A percentile compares a stretch with the other conserved stretches of the same genome.
Evolutionary conservation across 1,284 basidiomycete species (phyloP).

Genomic region (Pisolithus thermaeus): DNA sequence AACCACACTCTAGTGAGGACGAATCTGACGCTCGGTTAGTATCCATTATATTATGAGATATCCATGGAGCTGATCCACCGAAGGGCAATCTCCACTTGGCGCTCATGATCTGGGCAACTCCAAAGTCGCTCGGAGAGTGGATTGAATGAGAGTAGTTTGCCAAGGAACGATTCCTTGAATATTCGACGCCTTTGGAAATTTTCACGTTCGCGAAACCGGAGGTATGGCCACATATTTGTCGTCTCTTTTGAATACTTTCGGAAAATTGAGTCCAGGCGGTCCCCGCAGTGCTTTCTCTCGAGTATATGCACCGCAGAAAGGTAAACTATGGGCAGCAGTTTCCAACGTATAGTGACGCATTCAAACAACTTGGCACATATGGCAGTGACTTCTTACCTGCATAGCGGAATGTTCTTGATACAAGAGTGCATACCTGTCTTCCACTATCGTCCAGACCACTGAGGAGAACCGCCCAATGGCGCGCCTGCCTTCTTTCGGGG

Average conservation of each 20-base stretch:
- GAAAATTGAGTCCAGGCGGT: slow-evolving; percentile 38
- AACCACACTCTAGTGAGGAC: slow-evolving; percentile 59
- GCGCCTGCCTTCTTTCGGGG: slow-evolving; percentile 49
- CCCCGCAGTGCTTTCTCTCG: slow-evolving; percentile 39
- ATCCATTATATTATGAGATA: not conserved
- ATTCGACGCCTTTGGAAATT: slow-evolving; percentile 26
- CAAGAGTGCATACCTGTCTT: slow-evolving; percentile 38
- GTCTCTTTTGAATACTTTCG: slow-evolving; percentile 36
- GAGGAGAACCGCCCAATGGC: slow-evolving; percentile 50
- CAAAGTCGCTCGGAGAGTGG: slow-evolving; percentile 46
- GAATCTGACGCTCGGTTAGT: slow-evolving; percentile 39
- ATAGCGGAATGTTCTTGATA: slow-evolving; percentile 60
- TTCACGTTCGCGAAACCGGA: slow-evolving; percentile 46
- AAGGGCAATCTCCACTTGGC: slow-evolving; percentile 49
- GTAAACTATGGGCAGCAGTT: slow-evolving; percentile 40
- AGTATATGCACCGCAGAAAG: slow-evolving; percentile 52
- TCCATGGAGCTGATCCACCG: slow-evolving; percentile 35
- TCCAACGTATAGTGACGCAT: not conserved
- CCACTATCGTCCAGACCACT: slow-evolving; percentile 40
- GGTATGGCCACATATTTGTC: slow-evolving; percentile 67
- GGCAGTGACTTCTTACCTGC: slow-evolving; percentile 39
- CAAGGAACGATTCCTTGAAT: slow-evolving; percentile 49
- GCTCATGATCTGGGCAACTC: slow-evolving; percentile 51
- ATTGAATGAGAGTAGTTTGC: slow-evolving; percentile 21
- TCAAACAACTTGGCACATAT: not conserved